phyloP scores from a whole-genome alignment of 2,329 filamentous ascomycete species.

The Aurifilum marmelostoma region DNA sequence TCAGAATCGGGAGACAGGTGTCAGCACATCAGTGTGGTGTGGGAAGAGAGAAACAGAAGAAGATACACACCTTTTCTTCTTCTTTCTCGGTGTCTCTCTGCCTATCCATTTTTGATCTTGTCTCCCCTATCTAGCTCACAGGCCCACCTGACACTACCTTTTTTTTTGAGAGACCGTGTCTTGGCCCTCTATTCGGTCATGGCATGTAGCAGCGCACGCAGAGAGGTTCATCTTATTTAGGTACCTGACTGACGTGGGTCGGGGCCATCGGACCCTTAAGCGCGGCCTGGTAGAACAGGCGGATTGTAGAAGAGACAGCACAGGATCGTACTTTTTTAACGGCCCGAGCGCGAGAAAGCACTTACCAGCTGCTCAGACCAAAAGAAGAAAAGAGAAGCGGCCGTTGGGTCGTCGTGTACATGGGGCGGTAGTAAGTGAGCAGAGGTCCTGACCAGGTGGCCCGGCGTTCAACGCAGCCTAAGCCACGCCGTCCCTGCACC shows the following conservation, averaged over 20 bases:
- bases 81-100: not conserved
- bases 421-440: not conserved
- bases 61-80: not conserved
- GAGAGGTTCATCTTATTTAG: not conserved
- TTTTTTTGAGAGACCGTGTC: too few relatives aligned
- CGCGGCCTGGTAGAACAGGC: not conserved
- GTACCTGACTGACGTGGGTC: not conserved
- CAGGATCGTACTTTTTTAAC: not conserved
- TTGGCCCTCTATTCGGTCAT: not conserved
- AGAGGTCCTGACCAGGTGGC: not conserved
- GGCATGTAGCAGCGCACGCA: not conserved
- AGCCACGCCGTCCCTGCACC: conserved; percentile 10
- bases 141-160: too few relatives aligned
- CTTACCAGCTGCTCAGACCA: not conserved
- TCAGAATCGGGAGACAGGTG: not conserved
- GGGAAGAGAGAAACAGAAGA: not conserved
- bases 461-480: conserved; percentile 6
- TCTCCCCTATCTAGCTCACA: too few relatives aligned
- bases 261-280: not conserved
- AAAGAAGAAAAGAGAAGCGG: not conserved
- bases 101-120: too few relatives aligned
- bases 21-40: not conserved
- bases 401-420: not conserved
- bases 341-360: too few relatives aligned
- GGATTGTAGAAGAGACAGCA: not conserved